Evolutionary conservation across 2,329 filamentous ascomycete species (phyloP), one percentile per base, ranked within the genome.

Genomic region (Pseudogymnoascus sp.): DNA sequence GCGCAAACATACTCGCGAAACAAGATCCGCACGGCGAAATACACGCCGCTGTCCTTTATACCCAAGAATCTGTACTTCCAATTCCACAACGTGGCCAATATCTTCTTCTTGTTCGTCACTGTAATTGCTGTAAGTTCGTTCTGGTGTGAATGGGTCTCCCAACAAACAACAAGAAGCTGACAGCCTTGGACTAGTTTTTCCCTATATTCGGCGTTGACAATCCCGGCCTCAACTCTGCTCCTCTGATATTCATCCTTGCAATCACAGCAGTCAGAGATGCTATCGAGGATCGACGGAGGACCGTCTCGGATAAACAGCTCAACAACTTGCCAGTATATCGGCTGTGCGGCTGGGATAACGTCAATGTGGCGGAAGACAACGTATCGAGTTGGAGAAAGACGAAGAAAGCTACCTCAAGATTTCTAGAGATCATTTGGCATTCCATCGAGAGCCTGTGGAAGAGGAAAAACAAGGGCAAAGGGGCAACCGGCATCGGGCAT

Each of bases 21-120:
- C 80, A 99, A 99, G 80, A 96, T 99, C 73, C 84, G 94, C 68
- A 99, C 94, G 3, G 90, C 94, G 63, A 99, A 97, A 76, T 99
- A 97, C 75, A 97, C 94, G 6, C 88, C 94, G 7, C 75, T 99
- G 65, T 96, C 89, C 63, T 99, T 99, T 75, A 75, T 99, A 28
- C 94, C 94, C 12, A 97, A 97, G 78, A 97, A 99, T 75, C 72
- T 99, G 71, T 99, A 88, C 85, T 90, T 95, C 66, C 94, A 99
- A 75, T 97, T 97, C 72, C 93, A 99, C 76, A 97, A 97, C 71
- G 88, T 99, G 69, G 94, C 94, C 71, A 99, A 99, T 74, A 88
- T 97, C 60, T 99, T 97, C 77, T 99, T 99, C 82, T 80, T 97
- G 68, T 97, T 97, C 76, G 83, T 93, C 69, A 93, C 97, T 72